Evolutionary conservation across 2,329 filamentous ascomycete genomes (phyloP).

Genomic region (Dactylellina sp.): DNA sequence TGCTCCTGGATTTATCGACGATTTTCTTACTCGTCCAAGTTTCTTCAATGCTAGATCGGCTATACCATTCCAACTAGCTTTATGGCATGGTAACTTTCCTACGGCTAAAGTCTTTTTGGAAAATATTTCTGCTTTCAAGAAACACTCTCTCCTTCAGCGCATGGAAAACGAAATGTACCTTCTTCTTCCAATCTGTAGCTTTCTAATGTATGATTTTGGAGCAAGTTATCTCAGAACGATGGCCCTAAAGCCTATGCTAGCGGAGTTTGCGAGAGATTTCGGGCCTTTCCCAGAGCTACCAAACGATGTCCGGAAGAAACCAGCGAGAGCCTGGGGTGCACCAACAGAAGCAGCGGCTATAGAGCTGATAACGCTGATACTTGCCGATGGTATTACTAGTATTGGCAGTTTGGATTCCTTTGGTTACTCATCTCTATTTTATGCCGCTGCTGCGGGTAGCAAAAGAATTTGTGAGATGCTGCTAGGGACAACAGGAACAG

Average conservation of each 20-base stretch:
- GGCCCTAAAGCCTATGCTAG: background rate
- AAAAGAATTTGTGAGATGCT: slow-evolving; percentile 5
- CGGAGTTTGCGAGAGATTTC: slow-evolving; percentile 2
- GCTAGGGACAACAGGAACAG: background rate
- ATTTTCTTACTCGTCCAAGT: too few species aligned
- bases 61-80: slow-evolving; percentile 10
- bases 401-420: background rate
- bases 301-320: background rate
- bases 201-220: slow-evolving; percentile 1
- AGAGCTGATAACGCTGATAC: background rate
- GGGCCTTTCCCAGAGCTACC: background rate
- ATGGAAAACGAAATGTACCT: background rate
- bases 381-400: background rate
- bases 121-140: background rate
- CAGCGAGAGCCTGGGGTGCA: background rate
- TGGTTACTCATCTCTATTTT: slow-evolving; percentile 15
- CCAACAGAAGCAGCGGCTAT: background rate
- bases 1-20: too few species aligned
- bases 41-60: background rate
- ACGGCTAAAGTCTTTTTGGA: slow-evolving; percentile 3
- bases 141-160: background rate
- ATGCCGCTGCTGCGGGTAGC: slow-evolving; percentile 4
- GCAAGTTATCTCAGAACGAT: background rate
- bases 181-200: slow-evolving; percentile 16
- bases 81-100: slow-evolving; percentile 21